Evolutionary conservation across 1,284 basidiomycete species (phyloP).

Genomic region (Malassezia sympodialis): DNA sequence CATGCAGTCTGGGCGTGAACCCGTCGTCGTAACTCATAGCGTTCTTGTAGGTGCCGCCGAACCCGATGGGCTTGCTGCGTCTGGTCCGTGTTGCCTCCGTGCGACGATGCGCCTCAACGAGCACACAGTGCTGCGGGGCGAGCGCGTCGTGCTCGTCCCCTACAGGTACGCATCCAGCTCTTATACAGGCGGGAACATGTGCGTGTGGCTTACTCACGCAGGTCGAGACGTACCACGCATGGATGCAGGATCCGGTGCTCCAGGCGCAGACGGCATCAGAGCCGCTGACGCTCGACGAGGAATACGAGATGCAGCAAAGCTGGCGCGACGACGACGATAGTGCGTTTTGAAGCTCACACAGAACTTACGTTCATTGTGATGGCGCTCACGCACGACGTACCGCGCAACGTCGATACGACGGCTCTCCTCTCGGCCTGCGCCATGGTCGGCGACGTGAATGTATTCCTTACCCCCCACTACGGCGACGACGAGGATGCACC

Average conservation of each 20-base stretch:
- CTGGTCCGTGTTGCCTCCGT: background rate
- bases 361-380: slow-evolving; percentile 64
- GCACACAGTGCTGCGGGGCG: slow-evolving; percentile 10
- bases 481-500: slow-evolving; percentile 17
- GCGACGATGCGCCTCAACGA: slow-evolving; percentile 8
- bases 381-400: background rate
- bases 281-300: slow-evolving; percentile 68
- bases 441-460: slow-evolving; percentile 87
- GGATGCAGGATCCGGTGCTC: slow-evolving; percentile 74
- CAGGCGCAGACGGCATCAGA: slow-evolving; percentile 76
- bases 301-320: slow-evolving; percentile 80
- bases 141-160: slow-evolving; percentile 14
- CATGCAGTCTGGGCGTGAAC: slow-evolving; percentile 12
- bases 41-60: background rate
- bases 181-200: slow-evolving; percentile 10
- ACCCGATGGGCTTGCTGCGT: background rate
- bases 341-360: slow-evolving; percentile 50
- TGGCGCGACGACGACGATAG: slow-evolving; percentile 84
- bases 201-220: background rate
- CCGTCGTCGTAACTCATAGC: background rate
- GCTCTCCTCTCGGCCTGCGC: slow-evolving; percentile 50
- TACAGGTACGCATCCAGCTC: slow-evolving; percentile 1
- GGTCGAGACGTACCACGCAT: slow-evolving; percentile 60
- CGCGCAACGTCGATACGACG: slow-evolving; percentile 26
- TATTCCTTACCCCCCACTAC: slow-evolving; percentile 57